Percentiles rank a stretch among this genome's conserved stretches.
Conservation (phyloP, 176 grass and related monocot species). For the Aegilops umbellulata region DNA sequence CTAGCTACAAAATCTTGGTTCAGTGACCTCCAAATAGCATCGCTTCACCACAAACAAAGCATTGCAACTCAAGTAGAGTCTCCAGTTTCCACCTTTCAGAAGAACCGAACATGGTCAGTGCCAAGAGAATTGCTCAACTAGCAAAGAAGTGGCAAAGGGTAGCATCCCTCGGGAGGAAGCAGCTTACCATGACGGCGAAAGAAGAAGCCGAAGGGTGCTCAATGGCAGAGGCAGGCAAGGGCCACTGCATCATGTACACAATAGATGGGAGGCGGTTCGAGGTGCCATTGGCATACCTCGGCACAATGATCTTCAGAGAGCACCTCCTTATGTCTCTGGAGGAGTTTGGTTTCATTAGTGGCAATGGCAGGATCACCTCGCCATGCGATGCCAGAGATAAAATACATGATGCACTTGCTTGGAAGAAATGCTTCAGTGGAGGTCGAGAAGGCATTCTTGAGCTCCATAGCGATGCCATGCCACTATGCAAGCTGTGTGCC, state of each 20-base stretch:
- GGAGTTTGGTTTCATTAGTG: conserved; percentile 34
- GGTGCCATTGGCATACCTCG: conserved; percentile 46
- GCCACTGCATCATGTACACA: conserved; percentile 48
- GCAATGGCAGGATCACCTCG: conserved; percentile 33
- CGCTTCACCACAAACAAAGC: conserved; percentile 18
- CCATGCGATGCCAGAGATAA: conserved; percentile 36
- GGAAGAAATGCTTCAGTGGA: conserved; percentile 34
- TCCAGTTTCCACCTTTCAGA: not conserved
- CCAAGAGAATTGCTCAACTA: conserved; percentile 25
- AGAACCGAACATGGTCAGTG: not conserved
- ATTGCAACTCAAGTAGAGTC: not conserved
- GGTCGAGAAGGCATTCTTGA: conserved; percentile 34
- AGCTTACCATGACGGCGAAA: not conserved
- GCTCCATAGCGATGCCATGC: conserved; percentile 27
- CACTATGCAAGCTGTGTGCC: not conserved
- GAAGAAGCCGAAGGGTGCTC: not conserved
- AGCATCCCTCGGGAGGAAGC: conserved; percentile 7
- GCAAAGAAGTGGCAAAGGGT: conserved; percentile 33
- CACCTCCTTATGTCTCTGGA: conserved; percentile 39
- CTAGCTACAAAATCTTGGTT: not conserved
- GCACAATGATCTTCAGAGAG: conserved; percentile 32
- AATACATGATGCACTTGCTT: conserved; percentile 47
- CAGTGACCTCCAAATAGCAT: not conserved
- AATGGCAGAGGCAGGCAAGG: conserved; percentile 21
- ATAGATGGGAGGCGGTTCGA: conserved; percentile 35